These are phyloP conservation scores for Hansenula sp. DNA, from an alignment of 1,139 yeast genomes.

Conservation along the genomic window DNA sequence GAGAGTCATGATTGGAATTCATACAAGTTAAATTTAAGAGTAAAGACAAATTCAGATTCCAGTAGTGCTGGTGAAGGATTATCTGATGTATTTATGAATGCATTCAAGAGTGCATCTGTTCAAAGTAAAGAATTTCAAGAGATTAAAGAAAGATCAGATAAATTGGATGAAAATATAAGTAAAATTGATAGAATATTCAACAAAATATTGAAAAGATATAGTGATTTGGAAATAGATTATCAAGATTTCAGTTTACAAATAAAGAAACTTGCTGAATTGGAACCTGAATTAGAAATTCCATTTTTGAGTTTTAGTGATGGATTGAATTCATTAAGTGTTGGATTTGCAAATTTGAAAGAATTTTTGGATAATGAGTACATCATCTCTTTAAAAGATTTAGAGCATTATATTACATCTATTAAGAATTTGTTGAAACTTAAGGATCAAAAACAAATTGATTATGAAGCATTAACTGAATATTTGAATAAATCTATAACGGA, in stretches of 20 bases:
- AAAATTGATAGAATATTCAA: constrained; percentile 77
- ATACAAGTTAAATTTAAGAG: constrained; percentile 60
- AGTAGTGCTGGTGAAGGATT: constrained; percentile 28
- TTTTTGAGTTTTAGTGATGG: constrained; percentile 52
- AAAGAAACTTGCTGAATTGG: constrained; percentile 56
- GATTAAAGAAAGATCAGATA: constrained; percentile 76
- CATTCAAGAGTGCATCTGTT: constrained; percentile 73
- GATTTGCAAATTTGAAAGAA: constrained; percentile 45
- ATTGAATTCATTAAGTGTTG: constrained; percentile 42
- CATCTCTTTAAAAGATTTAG: constrained; percentile 80
- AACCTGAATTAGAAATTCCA: constrained; percentile 40
- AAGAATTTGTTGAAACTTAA: constrained; percentile 75
- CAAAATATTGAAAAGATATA: constrained; percentile 68
- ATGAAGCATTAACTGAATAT: constrained; percentile 81
- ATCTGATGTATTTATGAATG: constrained; percentile 91
- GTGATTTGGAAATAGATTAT: constrained; percentile 69
- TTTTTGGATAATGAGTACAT: constrained; percentile 78
- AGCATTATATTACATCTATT: constrained; percentile 76
- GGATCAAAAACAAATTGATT: constrained; percentile 88
- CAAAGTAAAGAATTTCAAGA: constrained; percentile 80
- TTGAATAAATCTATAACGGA: constrained; percentile 67
- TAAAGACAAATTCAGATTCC: constrained; percentile 25
- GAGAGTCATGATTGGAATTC: constrained; percentile 84
- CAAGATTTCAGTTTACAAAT: constrained; percentile 69
- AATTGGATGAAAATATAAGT: constrained; percentile 74